Conservation (phyloP, 1,139 yeast species). For the Geotrichum phurueaensis region DNA sequence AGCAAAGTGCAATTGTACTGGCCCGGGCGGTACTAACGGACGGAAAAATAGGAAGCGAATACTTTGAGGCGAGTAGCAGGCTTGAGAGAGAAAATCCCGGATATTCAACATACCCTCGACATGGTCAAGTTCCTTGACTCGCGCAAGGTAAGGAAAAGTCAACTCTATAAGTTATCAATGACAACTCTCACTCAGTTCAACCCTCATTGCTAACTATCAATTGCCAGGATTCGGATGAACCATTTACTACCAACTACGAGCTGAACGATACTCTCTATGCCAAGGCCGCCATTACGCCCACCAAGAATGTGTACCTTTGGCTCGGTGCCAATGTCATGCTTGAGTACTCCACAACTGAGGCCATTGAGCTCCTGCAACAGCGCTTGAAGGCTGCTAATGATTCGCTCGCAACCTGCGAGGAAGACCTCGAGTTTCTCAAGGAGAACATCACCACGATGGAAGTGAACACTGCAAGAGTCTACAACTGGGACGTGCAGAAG, state of each 20-base stretch:
- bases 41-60: constrained; percentile 43
- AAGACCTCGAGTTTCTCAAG: constrained; percentile 81
- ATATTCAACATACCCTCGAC: constrained; percentile 74
- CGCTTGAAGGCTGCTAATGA: constrained; percentile 60
- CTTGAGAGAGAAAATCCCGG: constrained; percentile 75
- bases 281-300: constrained; percentile 61
- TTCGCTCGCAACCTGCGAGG: constrained; percentile 57
- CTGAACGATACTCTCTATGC: constrained; percentile 88
- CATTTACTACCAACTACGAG: constrained; percentile 71
- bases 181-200: not conserved
- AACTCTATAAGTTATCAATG: not conserved
- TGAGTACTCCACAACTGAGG: constrained; percentile 88
- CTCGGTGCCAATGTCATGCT: constrained; percentile 94
- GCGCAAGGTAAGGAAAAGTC: constrained; percentile 33
- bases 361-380: constrained; percentile 58
- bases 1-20: constrained; percentile 1
- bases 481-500: constrained; percentile 93
- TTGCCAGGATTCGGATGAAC: constrained; percentile 36
- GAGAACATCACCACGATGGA: constrained; percentile 97
- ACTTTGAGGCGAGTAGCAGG: constrained; percentile 64
- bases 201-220: constrained; percentile 16
- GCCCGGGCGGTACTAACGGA: not conserved
- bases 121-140: constrained; percentile 57
- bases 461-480: constrained; percentile 90
- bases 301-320: constrained; percentile 76